A percentile compares a stretch with the other conserved stretches of the same genome.
Conservation (phyloP, 2,329 filamentous ascomycete species). For the Exophiala aquamarina region DNA sequence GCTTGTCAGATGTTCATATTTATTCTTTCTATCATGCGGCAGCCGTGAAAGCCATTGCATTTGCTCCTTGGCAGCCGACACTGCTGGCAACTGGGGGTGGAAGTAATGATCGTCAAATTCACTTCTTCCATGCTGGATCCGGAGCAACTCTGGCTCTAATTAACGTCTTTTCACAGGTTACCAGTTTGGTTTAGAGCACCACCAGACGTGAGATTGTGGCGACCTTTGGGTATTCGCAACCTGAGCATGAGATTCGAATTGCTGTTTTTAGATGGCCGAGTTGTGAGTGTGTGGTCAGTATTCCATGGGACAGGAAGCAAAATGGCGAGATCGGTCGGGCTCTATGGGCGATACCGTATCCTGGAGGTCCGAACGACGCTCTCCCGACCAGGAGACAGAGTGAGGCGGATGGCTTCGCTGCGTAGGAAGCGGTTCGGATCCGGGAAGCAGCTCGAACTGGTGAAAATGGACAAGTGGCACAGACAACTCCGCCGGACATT, state of each 20-base stretch:
- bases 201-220: constrained; percentile 84
- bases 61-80: constrained; percentile 89
- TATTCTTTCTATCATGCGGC: constrained; percentile 78
- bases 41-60: constrained; percentile 94
- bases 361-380: constrained; percentile 56
- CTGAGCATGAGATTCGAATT: constrained; percentile 84
- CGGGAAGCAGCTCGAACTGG: constrained; percentile 11
- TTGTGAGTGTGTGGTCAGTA: constrained; percentile 78
- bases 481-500: not conserved
- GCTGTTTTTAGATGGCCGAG: constrained; percentile 94
- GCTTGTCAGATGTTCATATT: constrained; percentile 50
- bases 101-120: constrained; percentile 90
- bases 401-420: constrained; percentile 17
- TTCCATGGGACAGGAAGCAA: constrained; percentile 65
- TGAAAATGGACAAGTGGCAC: not conserved
- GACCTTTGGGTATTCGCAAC: constrained; percentile 90
- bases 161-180: constrained; percentile 89
- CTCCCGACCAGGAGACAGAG: constrained; percentile 14
- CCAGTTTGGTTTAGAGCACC: constrained; percentile 84
- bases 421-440: constrained; percentile 23
- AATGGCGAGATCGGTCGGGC: constrained; percentile 52
- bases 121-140: constrained; percentile 87
- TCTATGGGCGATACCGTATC: constrained; percentile 84
- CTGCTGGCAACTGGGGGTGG: constrained; percentile 89
- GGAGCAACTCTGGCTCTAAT: constrained; percentile 86